Conservation (phyloP, 2,329 filamentous ascomycete species). For the Fusarium sp. region DNA sequence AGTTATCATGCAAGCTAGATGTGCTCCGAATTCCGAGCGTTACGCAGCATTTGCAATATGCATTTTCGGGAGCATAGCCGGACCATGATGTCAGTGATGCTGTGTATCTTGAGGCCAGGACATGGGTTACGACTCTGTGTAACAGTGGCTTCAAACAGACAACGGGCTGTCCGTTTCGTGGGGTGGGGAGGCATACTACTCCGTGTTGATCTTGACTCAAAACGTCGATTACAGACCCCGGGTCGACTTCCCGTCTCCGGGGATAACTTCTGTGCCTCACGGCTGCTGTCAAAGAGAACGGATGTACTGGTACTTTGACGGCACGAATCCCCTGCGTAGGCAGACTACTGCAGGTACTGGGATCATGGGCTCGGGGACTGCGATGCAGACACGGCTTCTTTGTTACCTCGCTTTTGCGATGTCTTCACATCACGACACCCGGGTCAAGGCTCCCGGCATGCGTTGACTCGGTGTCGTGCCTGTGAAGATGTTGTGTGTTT, state of each 20-base stretch:
- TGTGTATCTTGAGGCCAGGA: not conserved
- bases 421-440: not conserved
- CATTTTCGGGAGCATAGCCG: constrained; percentile 3
- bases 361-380: constrained; percentile 9
- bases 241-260: not conserved
- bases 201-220: not conserved
- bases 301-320: not conserved
- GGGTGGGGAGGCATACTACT: not conserved
- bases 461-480: not conserved
- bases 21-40: constrained; percentile 17
- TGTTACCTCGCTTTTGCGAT: not conserved
- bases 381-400: not conserved
- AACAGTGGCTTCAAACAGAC: not conserved
- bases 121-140: not conserved
- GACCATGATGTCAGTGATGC: not conserved
- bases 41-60: constrained; percentile 7
- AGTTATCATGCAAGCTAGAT: not conserved
- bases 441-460: not conserved
- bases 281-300: not conserved
- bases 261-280: not conserved
- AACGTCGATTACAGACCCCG: not conserved
- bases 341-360: constrained; percentile 39
- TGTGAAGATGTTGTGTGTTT: not conserved
- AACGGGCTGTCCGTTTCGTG: not conserved
- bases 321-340: constrained; percentile 1